phyloP scores from a whole-genome alignment of 208 protist genomes.

The Leishmania guyanensis region DNA sequence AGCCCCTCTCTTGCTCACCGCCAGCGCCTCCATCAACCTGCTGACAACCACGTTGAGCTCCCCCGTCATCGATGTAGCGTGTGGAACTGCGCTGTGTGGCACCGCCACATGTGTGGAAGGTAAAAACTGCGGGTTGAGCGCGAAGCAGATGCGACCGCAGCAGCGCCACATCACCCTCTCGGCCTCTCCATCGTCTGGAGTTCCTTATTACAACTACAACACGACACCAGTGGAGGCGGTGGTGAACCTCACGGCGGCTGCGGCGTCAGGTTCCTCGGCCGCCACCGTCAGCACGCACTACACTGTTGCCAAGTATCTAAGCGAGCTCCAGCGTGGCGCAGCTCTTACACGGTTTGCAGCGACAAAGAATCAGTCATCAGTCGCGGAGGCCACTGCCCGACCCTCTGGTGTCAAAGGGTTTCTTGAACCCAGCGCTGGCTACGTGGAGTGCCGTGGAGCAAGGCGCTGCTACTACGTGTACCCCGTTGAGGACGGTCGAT shows the following conservation, averaged over 20 bases:
- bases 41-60: neutral
- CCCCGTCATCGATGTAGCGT: neutral
- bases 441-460: conserved; percentile 25
- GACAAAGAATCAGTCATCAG: neutral
- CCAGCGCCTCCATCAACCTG: conserved; percentile 2
- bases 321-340: neutral
- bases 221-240: conserved; percentile 6
- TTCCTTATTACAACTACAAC: neutral
- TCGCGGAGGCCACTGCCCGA: neutral
- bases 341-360: conserved; percentile 1
- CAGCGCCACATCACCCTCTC: neutral
- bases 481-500: conserved; percentile 57
- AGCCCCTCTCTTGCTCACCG: conserved; percentile 18
- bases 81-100: neutral
- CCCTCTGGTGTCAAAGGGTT: neutral
- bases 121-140: no score
- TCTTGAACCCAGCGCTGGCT: conserved; percentile 8
- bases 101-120: neutral
- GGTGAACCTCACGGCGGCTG: conserved; percentile 1
- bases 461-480: conserved; percentile 40
- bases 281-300: conserved; percentile 4
- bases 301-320: conserved; percentile 8
- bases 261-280: neutral
- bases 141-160: no score
- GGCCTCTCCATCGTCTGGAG: neutral